These are phyloP conservation scores for Porpolomopsis calyptriformis DNA, from an alignment of 768 basidiomycete genomes.

Conservation along the genomic window DNA sequence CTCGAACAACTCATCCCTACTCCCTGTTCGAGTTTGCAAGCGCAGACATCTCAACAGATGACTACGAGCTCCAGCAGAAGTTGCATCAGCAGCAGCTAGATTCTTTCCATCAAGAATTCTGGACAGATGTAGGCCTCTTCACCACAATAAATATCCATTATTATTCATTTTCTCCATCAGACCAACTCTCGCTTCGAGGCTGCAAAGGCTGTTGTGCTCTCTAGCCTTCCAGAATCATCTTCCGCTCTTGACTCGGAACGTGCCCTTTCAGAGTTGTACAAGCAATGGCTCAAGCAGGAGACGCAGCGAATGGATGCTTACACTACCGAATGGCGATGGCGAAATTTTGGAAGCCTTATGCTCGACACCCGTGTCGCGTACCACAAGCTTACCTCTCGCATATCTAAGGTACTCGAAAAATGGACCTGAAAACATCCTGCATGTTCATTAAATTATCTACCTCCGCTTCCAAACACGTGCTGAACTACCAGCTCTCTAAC, in stretches of 20 bases:
- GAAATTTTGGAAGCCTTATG: conserved; percentile 44
- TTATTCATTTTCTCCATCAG: no score
- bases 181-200: conserved; percentile 73
- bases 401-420: conserved; percentile 19
- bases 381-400: conserved; percentile 28
- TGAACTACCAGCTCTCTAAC: conserved; percentile 52
- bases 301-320: conserved; percentile 45
- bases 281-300: conserved; percentile 67
- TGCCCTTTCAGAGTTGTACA: conserved; percentile 67
- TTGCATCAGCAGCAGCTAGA: conserved; percentile 64
- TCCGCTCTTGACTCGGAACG: conserved; percentile 48
- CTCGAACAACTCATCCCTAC: conserved; percentile 53
- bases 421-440: neutral
- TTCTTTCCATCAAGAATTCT: conserved; percentile 67
- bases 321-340: conserved; percentile 54
- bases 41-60: conserved; percentile 23
- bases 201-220: conserved; percentile 49
- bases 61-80: conserved; percentile 58
- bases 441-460: conserved; percentile 13
- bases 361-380: conserved; percentile 50
- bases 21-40: conserved; percentile 62
- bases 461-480: conserved; percentile 30
- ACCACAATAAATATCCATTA: neutral
- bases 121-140: conserved; percentile 53
- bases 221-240: conserved; percentile 41